Conservation (phyloP, 257 asterid species). For the Salvia rosmarinus region DNA sequence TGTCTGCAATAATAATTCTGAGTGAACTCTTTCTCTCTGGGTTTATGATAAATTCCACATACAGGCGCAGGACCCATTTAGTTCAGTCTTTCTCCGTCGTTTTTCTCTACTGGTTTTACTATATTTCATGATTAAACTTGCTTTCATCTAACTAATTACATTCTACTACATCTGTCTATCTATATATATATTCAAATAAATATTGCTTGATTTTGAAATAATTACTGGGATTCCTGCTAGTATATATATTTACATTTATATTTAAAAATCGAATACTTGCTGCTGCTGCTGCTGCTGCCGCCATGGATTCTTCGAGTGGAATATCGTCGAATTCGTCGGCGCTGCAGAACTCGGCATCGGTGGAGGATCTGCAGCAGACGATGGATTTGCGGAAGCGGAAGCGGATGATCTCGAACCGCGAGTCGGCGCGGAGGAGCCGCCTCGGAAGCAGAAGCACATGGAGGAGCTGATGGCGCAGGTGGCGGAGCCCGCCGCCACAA, state of each 20-base stretch:
- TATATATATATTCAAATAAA: neutral
- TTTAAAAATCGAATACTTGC: neutral
- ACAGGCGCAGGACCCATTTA: slow-evolving; percentile 84
- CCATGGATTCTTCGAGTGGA: slow-evolving; percentile 79
- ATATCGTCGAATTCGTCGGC: slow-evolving; percentile 64
- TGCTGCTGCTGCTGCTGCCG: too few species aligned
- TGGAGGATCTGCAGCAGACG: slow-evolving; percentile 58
- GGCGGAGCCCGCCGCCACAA: slow-evolving; percentile 57
- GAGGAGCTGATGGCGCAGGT: slow-evolving; percentile 75
- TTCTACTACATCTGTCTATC: neutral
- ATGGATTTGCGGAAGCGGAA: slow-evolving; percentile 82
- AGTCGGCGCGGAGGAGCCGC: slow-evolving; percentile 94
- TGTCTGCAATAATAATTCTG: slow-evolving; percentile 79
- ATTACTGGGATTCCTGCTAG: slow-evolving; percentile 49
- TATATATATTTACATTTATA: neutral
- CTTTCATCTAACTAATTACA: neutral
- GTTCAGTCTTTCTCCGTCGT: slow-evolving; percentile 97
- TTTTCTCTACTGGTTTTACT: slow-evolving; percentile 97
- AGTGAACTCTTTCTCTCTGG: slow-evolving; percentile 80
- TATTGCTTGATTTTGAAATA: neutral
- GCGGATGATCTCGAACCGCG: slow-evolving; percentile 91
- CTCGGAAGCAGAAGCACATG: slow-evolving; percentile 83
- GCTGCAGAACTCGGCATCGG: slow-evolving; percentile 66
- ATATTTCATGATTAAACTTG: slow-evolving; percentile 69
- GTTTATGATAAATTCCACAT: slow-evolving; percentile 94